Evolutionary conservation across 2,329 filamentous ascomycete genomes (phyloP), one percentile per base, ranked within the genome.

Genomic region (Aspergillus cejpii): DNA sequence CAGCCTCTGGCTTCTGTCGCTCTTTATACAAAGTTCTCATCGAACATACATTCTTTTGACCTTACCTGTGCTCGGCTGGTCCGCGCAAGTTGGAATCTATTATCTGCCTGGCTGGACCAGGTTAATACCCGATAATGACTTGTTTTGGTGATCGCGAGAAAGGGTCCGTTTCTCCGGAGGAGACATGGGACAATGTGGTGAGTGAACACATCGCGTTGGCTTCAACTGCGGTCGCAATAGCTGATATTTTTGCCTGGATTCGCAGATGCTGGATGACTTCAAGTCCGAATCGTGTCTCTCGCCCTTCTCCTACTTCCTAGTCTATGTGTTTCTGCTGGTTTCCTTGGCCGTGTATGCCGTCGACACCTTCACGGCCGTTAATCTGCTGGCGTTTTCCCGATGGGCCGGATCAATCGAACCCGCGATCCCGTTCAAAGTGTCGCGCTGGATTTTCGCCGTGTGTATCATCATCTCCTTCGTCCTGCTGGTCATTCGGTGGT

Each of bases 141-240:
- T 85, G 82, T 62, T 73, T 79, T 56, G 77, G 79, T 52, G 78
- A 81, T 50, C 60, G 69, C 55, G 67, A 70, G 50, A 84, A 85
- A 62, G 77, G 74, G 54, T 76, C 84, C 51, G 77, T 91, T 51
- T 76, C 79, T 51, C 82, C 86, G 48, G 91, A 96, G 68, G 87
- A 92, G 71, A 85, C 89, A 75, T 97, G 91, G 91, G 87, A 90
- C 60, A 94, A 90, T 65, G 90, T 97, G 64, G 85, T 88, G 71
- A 62, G 84, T 50, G 19, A 45, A 20, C 17, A 21, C 26, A 20
- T 2, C 17, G 20, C 12, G 21, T 20, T 1, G 7, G 1, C n/a
- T n/a, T 12, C 21, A 26, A 2, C 23, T 6, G 5, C 14, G 31
- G 45, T 46, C 53, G 21, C 14, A 20, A 40, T 36, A 12, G 7